phyloP scores from a whole-genome alignment of 2,329 filamentous ascomycete genomes.

The Neocatenulostroma microsporum region DNA sequence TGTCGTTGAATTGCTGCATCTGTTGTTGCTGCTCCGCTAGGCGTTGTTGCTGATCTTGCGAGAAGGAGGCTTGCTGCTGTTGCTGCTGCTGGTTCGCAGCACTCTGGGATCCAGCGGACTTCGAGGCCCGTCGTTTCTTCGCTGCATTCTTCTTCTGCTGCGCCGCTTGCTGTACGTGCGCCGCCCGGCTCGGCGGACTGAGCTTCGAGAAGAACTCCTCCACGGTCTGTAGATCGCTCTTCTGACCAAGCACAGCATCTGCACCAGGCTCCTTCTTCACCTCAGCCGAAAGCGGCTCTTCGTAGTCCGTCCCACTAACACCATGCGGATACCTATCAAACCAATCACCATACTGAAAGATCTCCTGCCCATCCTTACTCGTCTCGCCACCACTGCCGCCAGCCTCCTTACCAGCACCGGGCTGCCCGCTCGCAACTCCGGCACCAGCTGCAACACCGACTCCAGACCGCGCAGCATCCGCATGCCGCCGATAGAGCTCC shows the following conservation, averaged over 20 bases:
- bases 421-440: too few relatives aligned
- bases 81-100: too few relatives aligned
- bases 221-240: constrained; percentile 82
- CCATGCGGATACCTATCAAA: constrained; percentile 92
- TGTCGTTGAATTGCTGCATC: too few relatives aligned
- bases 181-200: constrained; percentile 48
- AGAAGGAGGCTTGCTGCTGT: too few relatives aligned
- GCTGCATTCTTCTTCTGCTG: constrained; percentile 27
- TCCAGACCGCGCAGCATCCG: constrained; percentile 69
- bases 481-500: constrained; percentile 75
- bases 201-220: constrained; percentile 88
- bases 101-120: too few relatives aligned
- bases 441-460: constrained; percentile 31
- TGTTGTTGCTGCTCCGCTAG: too few relatives aligned
- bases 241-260: constrained; percentile 84
- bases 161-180: constrained; percentile 16
- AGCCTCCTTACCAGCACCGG: constrained; percentile 30
- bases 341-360: constrained; percentile 97
- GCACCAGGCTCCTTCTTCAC: constrained; percentile 68
- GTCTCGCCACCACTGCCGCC: constrained; percentile 35
- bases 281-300: constrained; percentile 61
- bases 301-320: constrained; percentile 74
- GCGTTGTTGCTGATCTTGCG: too few relatives aligned
- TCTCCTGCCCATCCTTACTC: too few relatives aligned
- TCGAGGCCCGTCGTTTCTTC: constrained; percentile 27